Base-by-base conservation (phyloP, 257 asterid genomes). In the Lithospermum erythrorhizon region DNA sequence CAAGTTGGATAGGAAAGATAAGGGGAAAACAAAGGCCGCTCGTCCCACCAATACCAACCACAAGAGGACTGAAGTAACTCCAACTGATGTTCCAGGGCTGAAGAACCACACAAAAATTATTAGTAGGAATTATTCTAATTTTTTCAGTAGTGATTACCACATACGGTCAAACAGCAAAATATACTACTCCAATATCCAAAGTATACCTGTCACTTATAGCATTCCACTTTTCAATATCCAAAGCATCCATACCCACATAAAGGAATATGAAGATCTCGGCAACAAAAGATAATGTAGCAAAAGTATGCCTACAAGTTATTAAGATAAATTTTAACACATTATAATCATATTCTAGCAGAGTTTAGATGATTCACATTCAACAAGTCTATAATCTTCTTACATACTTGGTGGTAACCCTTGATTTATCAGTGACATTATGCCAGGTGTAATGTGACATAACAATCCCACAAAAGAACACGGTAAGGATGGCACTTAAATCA, bases 381-480 rank as follows among this genome's bases (percentile, higher is more conserved):
- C 10, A 0, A 25, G 49, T 27, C 62, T 29, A 24, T 35, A 24
- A 23, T 23, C 21, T 67, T 21, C 18, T 21, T 27, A 23, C 53
- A 52, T 73, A 73, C 82, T 72, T 77, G 32, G 79, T 70, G 55
- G 82, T 77, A 55, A 64, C 62, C 65, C 82, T 73, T 61, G 82
- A 77, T 61, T 76, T 73, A 71, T 61, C 72, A 15, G 82, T 77
- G 51, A 77, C 82, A 64, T 77, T 77, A 69, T 77, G 76, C 82
- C 82, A 77, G 20, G 82, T 77, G 71, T 77, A 77, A 29, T 77
- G 82, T 19, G 79, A 77, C 82, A 77, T 77, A 8, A 73, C 82
- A 53, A 77, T 77, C 65, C 82, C 82, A 64, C 82, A 77, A 55
- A 77, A 77, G 51, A 77, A 77, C 61, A 77, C 82, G 5, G 82